Conservation (phyloP, 1,139 yeast species). For the Suhomyces coccinellae region DNA sequence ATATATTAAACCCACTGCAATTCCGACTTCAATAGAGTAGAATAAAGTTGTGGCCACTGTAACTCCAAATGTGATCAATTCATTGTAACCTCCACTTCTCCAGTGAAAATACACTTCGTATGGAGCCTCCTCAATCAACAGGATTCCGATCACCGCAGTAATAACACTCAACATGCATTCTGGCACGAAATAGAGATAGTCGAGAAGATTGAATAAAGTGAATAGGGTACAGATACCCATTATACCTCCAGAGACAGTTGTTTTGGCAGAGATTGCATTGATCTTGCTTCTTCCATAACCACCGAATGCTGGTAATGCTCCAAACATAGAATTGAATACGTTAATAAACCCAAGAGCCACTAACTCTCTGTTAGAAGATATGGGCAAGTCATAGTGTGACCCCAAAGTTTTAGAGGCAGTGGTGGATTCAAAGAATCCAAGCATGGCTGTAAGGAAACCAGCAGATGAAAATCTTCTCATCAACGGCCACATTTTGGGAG, state of each 20-base stretch:
- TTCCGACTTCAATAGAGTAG: constrained; percentile 88
- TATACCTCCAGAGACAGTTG: constrained; percentile 79
- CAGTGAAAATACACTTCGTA: constrained; percentile 73
- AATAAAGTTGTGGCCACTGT: constrained; percentile 74
- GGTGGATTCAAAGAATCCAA: constrained; percentile 92
- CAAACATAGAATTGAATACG: constrained; percentile 63
- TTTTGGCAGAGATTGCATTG: constrained; percentile 81
- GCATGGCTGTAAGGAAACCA: constrained; percentile 75
- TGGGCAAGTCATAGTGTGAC: constrained; percentile 62
- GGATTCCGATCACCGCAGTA: constrained; percentile 75
- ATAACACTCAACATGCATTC: constrained; percentile 79
- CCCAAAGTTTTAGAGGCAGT: constrained; percentile 86
- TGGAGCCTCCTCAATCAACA: constrained; percentile 85
- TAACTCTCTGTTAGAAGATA: constrained; percentile 72
- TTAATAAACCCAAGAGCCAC: constrained; percentile 84
- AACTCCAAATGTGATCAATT: constrained; percentile 68
- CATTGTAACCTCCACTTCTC: constrained; percentile 73
- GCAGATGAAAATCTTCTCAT: constrained; percentile 51
- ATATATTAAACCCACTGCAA: constrained; percentile 78
- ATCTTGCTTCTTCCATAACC: constrained; percentile 94
- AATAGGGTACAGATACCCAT: constrained; percentile 75
- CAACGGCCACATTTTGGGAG: constrained; percentile 28
- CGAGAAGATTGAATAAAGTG: constrained; percentile 61
- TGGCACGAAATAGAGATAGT: constrained; percentile 73
- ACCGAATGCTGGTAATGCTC: constrained; percentile 91